A percentile compares a stretch with the other conserved stretches of the same genome.
Conservation (phyloP, 768 basidiomycete species). For the Naganishia onofrii region DNA sequence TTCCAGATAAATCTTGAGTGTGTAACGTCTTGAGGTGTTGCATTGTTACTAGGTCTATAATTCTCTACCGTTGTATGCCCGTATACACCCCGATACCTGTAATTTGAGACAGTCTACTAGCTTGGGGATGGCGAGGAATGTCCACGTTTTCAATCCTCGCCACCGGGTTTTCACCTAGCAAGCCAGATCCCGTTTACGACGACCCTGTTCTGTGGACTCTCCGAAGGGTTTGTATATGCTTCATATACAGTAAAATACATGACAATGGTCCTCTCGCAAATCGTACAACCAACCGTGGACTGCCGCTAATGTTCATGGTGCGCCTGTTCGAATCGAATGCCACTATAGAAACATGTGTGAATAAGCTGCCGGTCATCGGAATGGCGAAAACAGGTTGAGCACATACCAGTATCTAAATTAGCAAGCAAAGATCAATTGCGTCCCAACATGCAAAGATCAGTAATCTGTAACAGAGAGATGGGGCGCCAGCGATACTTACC, state of each 20-base stretch:
- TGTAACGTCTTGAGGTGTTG: not conserved
- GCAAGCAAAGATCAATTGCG: not conserved
- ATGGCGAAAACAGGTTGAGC: not conserved
- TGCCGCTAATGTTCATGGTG: conserved; percentile 56
- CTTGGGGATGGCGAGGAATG: not conserved
- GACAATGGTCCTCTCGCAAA: not conserved
- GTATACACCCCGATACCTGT: not conserved
- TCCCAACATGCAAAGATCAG: not conserved
- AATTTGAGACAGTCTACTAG: not conserved
- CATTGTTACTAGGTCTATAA: not conserved
- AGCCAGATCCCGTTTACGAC: no score
- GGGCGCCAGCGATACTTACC: conserved; percentile 62
- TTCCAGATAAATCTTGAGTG: conserved; percentile 15
- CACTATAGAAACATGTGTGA: conserved; percentile 57
- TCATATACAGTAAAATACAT: conserved; percentile 16
- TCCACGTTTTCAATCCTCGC: not conserved
- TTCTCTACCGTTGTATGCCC: not conserved
- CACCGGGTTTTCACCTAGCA: no score
- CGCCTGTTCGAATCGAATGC: conserved; percentile 82
- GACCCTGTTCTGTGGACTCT: no score
- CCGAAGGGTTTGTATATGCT: conserved; percentile 6
- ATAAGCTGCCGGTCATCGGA: not conserved
- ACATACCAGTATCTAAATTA: conserved; percentile 53
- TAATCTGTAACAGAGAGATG: no score
- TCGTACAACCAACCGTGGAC: conserved; percentile 4